These are phyloP conservation scores for Phytophthora vignae DNA, from an alignment of 352 stramenopile species.

Conservation along the genomic window DNA sequence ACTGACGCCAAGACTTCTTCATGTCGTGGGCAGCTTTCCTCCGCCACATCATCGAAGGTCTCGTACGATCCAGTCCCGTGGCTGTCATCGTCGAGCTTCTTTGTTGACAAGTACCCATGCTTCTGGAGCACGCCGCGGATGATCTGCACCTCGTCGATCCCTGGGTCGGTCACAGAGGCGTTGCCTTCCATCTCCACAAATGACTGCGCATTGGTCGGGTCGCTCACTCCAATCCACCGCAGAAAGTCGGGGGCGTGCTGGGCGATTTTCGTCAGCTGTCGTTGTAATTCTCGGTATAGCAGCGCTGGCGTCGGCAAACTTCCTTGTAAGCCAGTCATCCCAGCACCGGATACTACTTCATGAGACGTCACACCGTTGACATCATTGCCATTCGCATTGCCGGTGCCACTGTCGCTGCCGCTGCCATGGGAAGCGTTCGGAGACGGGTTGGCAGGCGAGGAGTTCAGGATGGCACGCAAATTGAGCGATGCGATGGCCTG, in stretches of 20 bases:
- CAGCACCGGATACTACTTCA: neutral
- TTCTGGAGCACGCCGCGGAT: slow-evolving; percentile 86
- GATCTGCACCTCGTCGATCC: slow-evolving; percentile 86
- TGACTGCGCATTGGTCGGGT: slow-evolving; percentile 62
- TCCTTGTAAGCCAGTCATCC: slow-evolving; percentile 18
- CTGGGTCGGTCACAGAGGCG: slow-evolving; percentile 76
- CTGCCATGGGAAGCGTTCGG: slow-evolving; percentile 9
- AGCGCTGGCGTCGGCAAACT: slow-evolving; percentile 40
- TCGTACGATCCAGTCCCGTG: slow-evolving; percentile 57
- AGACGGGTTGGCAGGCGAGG: slow-evolving; percentile 19
- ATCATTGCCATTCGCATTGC: slow-evolving; percentile 16
- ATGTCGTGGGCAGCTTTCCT: slow-evolving; percentile 56
- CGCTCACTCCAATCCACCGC: slow-evolving; percentile 70
- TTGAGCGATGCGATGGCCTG: slow-evolving; percentile 72
- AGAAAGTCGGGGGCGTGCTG: slow-evolving; percentile 77
- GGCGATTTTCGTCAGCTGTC: slow-evolving; percentile 63
- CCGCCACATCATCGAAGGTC: slow-evolving; percentile 55
- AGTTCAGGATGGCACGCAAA: slow-evolving; percentile 61
- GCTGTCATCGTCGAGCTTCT: slow-evolving; percentile 66
- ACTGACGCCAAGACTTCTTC: slow-evolving; percentile 71
- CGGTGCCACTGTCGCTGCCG: slow-evolving; percentile 25
- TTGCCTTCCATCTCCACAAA: slow-evolving; percentile 83
- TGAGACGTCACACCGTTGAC: slow-evolving; percentile 7
- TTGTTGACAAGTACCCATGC: slow-evolving; percentile 76
- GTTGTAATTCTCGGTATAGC: slow-evolving; percentile 73